These are phyloP conservation scores for Mytilinidion resinicola DNA, from an alignment of 495 filamentous ascomycete species.

Conservation along the genomic window DNA sequence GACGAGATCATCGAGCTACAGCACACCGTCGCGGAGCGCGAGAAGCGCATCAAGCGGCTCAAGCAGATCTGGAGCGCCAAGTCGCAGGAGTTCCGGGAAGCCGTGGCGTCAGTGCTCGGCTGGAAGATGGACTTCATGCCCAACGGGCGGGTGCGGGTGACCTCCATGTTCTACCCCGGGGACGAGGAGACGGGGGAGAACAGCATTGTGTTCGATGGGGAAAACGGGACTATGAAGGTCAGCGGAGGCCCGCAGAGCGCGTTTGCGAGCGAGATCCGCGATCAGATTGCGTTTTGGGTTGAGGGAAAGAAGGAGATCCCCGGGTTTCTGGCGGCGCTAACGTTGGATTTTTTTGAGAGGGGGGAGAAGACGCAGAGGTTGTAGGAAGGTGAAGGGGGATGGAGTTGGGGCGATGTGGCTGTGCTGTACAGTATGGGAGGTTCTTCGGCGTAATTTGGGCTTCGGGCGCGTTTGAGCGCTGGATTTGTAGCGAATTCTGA, in stretches of 20 bases:
- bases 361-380: conserved; percentile 48
- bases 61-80: conserved; percentile 88
- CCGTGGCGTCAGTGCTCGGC: conserved; percentile 78
- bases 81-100: conserved; percentile 86
- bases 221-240: conserved; percentile 95
- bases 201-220: conserved; percentile 92
- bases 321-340: conserved; percentile 82
- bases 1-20: conserved; percentile 67
- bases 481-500: too few species aligned
- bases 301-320: conserved; percentile 85
- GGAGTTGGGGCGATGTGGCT: background rate
- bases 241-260: conserved; percentile 77
- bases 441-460: too few species aligned
- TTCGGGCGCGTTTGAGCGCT: too few species aligned
- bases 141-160: conserved; percentile 84
- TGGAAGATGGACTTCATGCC: conserved; percentile 91
- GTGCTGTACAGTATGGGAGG: too few species aligned
- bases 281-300: conserved; percentile 88
- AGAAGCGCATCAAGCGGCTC: conserved; percentile 76
- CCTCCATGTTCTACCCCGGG: conserved; percentile 64
- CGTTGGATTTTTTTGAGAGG: conserved; percentile 88
- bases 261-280: conserved; percentile 78
- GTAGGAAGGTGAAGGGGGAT: background rate
- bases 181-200: conserved; percentile 64
- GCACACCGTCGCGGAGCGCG: conserved; percentile 66